Evolutionary conservation across 768 basidiomycete species (phyloP).

Genomic region (Fibroporia radiculosa): DNA sequence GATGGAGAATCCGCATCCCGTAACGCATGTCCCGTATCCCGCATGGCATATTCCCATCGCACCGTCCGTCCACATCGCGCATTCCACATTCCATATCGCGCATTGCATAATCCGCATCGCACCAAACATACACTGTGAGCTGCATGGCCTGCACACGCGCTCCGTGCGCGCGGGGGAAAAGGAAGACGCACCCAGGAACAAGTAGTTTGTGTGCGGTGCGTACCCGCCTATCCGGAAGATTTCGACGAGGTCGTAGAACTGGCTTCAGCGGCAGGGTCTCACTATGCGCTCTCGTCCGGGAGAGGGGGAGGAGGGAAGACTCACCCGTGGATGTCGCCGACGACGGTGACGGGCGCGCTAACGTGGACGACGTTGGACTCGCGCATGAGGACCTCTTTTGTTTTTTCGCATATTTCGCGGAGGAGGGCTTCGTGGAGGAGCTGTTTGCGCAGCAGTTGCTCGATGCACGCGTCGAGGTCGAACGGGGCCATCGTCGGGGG

Average conservation of each 20-base stretch:
- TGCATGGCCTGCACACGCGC: too few species aligned
- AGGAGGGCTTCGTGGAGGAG: conserved; percentile 90
- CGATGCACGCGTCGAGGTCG: conserved; percentile 95
- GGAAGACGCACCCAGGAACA: conserved; percentile 78
- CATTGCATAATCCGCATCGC: too few species aligned
- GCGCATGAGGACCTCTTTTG: conserved; percentile 97
- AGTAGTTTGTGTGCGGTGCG: conserved; percentile 94
- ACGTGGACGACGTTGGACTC: conserved; percentile 99
- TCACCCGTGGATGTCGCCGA: conserved; percentile 98
- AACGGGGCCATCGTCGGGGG: conserved; percentile 70
- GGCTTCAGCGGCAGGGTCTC: conserved; percentile 52
- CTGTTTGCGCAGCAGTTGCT: conserved; percentile 84
- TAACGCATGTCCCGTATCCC: neutral
- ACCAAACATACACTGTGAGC: too few species aligned
- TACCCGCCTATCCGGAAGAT: conserved; percentile 98
- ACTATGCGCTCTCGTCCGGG: conserved; percentile 13
- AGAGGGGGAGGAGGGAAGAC: conserved; percentile 23
- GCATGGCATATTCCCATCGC: too few species aligned
- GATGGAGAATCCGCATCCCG: conserved; percentile 10
- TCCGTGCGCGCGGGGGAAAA: too few species aligned
- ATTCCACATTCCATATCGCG: too few species aligned
- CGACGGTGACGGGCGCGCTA: conserved; percentile 93
- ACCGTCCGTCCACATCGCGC: too few species aligned
- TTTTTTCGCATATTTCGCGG: conserved; percentile 99
- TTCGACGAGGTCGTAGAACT: conserved; percentile 99